A percentile compares a stretch with the other conserved stretches of the same genome.
phyloP scores from a whole-genome alignment of 768 basidiomycete genomes.

The Agrocybe pediades region DNA sequence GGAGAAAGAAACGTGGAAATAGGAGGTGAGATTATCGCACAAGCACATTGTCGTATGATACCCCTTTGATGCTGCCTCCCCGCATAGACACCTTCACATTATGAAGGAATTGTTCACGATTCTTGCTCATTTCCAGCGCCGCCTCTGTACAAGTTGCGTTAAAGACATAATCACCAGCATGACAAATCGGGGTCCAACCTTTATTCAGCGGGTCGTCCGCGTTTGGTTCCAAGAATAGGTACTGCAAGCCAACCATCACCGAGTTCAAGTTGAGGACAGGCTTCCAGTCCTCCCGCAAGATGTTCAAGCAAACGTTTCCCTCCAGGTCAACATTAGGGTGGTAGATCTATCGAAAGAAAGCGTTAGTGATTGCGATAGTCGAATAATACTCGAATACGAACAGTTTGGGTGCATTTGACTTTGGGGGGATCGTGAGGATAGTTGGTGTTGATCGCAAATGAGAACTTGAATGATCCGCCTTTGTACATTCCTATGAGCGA shows the following conservation, averaged over 20 bases:
- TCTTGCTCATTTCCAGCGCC: constrained; percentile 90
- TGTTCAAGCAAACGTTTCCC: constrained; percentile 98
- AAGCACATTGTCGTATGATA: constrained; percentile 77
- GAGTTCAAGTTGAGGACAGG: constrained; percentile 97
- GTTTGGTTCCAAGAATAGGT: constrained; percentile 97
- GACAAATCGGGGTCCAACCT: constrained; percentile 51
- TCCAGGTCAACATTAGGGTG: constrained; percentile 98
- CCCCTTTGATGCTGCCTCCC: constrained; percentile 76
- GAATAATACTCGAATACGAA: constrained; percentile 37
- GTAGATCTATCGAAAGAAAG: constrained; percentile 71
- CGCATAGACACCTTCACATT: constrained; percentile 90
- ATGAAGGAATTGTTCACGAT: constrained; percentile 77
- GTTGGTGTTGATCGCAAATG: constrained; percentile 94
- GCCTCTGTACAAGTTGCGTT: constrained; percentile 67
- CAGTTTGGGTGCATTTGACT: constrained; percentile 95
- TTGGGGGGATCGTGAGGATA: constrained; percentile 99
- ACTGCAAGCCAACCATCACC: constrained; percentile 98
- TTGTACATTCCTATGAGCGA: constrained; percentile 88
- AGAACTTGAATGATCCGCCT: constrained; percentile 91
- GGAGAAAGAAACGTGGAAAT: constrained; percentile 10
- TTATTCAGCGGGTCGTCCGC: constrained; percentile 99
- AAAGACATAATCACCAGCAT: neutral
- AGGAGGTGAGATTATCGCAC: constrained; percentile 39
- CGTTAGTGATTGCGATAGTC: neutral
- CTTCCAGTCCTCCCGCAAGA: constrained; percentile 99